Evolutionary conservation across 805 yeast genomes (phyloP), one percentile per base, ranked within the genome.

Genomic region (Metschnikowia orientalis): DNA sequence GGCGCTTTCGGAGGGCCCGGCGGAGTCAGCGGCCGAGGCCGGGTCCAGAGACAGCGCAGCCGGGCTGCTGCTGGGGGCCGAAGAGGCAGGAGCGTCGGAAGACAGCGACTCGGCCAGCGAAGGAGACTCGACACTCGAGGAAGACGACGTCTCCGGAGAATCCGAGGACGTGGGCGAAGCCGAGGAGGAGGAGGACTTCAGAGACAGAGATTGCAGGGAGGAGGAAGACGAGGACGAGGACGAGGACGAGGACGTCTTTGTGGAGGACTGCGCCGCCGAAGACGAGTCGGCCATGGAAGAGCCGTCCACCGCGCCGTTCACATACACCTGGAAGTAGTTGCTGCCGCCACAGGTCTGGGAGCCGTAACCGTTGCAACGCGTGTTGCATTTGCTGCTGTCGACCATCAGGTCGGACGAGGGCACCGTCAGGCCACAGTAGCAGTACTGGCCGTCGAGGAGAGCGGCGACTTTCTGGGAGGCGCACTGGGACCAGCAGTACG

Each of bases 351-450:
- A 85, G 7, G 41, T 59, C 34, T 80, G 81, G 3, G 44, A 26
- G 7, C 75, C 72, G 56, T 70, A 86, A n/a, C 87, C 94, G 13
- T 51, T 54, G 57, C 95, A 86, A 4, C 42, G 32, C 16, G 41
- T 38, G 25, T 50, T 38, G 35, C 59, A 54, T 19, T 49, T 47
- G 28, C 38, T 27, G 26, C 30, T 26, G 18, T 32, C 37, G 12
- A 39, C 46, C 24, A 40, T 11, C 19, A 40, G 29, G 12, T 40
- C 27, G 14, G 40, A 18, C 6, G 56, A 34, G 3, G 76, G 67
- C 3, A 65, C 50, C 1, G 60, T 40, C 47, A 69, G 59, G 17
- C 90, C 90, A 56, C 95, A 84, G 49, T 71, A 81, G 55, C 95
- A 84, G 12, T 56, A 54, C 16, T 63, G 48, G 6, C 87, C 85